phyloP scores from a whole-genome alignment of 208 protist species.

The Herpetomonas muscarum region DNA sequence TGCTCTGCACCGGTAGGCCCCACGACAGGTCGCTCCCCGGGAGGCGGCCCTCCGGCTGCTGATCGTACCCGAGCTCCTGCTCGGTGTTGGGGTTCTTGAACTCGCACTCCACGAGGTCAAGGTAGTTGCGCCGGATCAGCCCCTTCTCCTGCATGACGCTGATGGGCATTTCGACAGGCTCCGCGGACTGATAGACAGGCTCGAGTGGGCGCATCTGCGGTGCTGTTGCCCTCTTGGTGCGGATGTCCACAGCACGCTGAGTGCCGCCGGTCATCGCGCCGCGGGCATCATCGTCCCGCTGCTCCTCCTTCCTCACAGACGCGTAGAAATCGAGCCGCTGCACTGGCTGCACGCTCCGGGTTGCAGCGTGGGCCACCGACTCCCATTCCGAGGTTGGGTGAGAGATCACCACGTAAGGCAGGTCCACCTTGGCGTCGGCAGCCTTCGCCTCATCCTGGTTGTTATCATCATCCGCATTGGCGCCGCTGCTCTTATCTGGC shows the following conservation, averaged over 20 bases:
- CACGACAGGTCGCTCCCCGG: constrained; percentile 40
- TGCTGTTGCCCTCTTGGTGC: constrained; percentile 55
- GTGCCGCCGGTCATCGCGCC: constrained; percentile 52
- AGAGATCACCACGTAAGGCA: constrained; percentile 11
- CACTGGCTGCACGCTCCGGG: constrained; percentile 40
- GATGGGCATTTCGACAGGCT: constrained; percentile 11
- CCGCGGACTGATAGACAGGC: constrained; percentile 19
- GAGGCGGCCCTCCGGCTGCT: constrained; percentile 39
- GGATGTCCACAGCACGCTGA: constrained; percentile 78
- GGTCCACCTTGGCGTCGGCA: constrained; percentile 21
- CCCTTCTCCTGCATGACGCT: constrained; percentile 36
- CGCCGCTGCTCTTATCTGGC: too few species aligned
- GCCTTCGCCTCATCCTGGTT: constrained; percentile 63
- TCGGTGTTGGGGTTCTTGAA: constrained; percentile 63
- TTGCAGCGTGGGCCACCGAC: constrained; percentile 48
- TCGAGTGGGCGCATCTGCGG: constrained; percentile 30
- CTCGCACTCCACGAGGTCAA: constrained; percentile 79
- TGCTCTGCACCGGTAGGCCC: constrained; percentile 49
- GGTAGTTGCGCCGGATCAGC: constrained; percentile 48
- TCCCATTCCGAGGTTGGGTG: constrained; percentile 46
- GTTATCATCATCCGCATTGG: constrained; percentile 37
- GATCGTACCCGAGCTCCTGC: constrained; percentile 48
- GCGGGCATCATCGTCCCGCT: constrained; percentile 59
- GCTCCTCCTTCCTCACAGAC: constrained; percentile 64
- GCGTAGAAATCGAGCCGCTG: constrained; percentile 61